Evolutionary conservation across 192 early-diverging fungal species (phyloP).

Genomic region (Cladochytrium replicatum): DNA sequence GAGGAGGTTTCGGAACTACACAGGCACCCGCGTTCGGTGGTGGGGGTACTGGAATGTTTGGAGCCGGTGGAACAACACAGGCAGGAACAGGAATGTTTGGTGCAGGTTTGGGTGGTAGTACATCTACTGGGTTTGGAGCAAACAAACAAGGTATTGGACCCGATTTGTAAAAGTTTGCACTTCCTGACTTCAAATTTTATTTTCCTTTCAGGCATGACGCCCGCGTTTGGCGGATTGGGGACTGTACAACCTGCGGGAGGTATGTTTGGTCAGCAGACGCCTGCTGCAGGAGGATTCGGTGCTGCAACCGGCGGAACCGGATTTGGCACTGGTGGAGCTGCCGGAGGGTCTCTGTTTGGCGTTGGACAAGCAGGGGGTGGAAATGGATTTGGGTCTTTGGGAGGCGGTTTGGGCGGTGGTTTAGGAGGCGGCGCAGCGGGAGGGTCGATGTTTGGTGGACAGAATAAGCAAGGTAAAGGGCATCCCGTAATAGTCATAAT

Average conservation of each 20-base stretch:
- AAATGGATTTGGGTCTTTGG: constrained; percentile 13
- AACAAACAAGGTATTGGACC: too few relatives aligned
- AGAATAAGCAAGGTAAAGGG: neutral
- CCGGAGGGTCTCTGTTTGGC: constrained; percentile 7
- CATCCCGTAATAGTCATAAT: constrained; percentile 2
- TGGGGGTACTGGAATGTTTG: too few relatives aligned
- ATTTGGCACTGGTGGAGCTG: neutral
- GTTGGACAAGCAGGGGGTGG: constrained; percentile 6
- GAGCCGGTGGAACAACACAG: too few relatives aligned
- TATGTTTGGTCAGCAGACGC: constrained; percentile 18
- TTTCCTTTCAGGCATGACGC: constrained; percentile 16
- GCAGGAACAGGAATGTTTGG: too few relatives aligned
- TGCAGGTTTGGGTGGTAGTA: too few relatives aligned
- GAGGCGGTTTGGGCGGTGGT: neutral
- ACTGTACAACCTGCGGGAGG: constrained; percentile 11
- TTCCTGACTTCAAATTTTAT: constrained; percentile 29
- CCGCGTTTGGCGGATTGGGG: constrained; percentile 40
- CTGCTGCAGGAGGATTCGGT: constrained; percentile 19
- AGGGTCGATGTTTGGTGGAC: constrained; percentile 7
- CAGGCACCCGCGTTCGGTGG: constrained; percentile 16
- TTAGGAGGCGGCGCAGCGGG: constrained; percentile 13
- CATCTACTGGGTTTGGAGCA: too few relatives aligned
- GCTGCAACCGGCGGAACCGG: constrained; percentile 2
- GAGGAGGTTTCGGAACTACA: constrained; percentile 11
- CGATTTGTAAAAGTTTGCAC: too few relatives aligned